Evolutionary conservation across 164 flowering plant genomes (phyloP).

Genomic region (Aristolochia contorta): DNA sequence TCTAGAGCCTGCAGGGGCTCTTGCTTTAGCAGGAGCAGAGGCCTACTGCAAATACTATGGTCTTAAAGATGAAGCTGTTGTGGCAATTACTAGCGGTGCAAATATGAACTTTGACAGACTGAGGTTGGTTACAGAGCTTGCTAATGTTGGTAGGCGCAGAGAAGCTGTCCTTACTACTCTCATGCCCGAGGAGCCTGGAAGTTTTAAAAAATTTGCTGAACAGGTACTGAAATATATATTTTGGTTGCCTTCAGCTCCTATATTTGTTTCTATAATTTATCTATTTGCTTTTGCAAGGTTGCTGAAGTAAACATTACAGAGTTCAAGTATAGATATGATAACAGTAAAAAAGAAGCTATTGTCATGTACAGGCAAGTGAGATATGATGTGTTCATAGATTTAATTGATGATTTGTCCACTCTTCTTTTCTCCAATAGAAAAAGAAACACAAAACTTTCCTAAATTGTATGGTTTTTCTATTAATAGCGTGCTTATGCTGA

Average conservation of each 20-base stretch:
- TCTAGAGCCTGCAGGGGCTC: constrained; percentile 98
- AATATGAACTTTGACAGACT: constrained; percentile 96
- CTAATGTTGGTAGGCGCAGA: constrained; percentile 85
- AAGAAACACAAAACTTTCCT: no score
- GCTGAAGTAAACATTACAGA: constrained; percentile 87
- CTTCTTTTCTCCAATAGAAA: no score
- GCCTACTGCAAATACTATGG: constrained; percentile 97
- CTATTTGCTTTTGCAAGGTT: constrained; percentile 35
- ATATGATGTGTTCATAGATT: background rate
- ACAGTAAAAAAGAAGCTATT: constrained; percentile 49
- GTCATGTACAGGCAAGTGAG: constrained; percentile 70
- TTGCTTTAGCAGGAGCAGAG: constrained; percentile 96
- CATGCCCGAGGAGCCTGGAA: constrained; percentile 77
- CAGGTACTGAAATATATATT: constrained; percentile 25
- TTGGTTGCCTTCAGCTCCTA: background rate
- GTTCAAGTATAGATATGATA: constrained; percentile 72
- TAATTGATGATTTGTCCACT: background rate
- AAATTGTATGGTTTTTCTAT: no score
- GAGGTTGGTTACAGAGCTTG: constrained; percentile 91
- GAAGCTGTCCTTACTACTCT: constrained; percentile 92
- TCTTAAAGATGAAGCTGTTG: constrained; percentile 65
- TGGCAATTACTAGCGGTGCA: constrained; percentile 90
- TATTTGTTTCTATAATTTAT: background rate
- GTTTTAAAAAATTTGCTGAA: constrained; percentile 68
- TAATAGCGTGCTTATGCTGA: no score